Evolutionary conservation across 345 rosid species (phyloP), one percentile per base, ranked within the genome.

Genomic region (Cardiospermum halicacabum): DNA sequence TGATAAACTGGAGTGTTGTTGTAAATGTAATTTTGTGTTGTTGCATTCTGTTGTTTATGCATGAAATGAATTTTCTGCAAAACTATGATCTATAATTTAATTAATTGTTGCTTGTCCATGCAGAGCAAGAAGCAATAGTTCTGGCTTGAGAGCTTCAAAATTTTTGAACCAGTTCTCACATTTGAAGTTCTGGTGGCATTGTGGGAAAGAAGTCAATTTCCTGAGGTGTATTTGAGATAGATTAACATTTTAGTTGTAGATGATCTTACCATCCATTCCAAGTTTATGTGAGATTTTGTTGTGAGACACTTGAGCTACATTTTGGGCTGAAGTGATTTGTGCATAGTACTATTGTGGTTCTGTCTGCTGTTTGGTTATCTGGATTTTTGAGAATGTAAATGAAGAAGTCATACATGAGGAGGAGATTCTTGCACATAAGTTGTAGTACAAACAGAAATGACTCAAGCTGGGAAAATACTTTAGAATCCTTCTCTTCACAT

Each of bases 51-150:
- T 7, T 34, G 39, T 34, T 34, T 34, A 34, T 34, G 5, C 39
- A 34, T 34, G 10, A 34, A 34, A 5, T 34, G 10, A 34, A 2
- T 4, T 34, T 47, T n/a, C 51, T 47, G n/a, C 5, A 47, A 47
- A 47, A n/a, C 19, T 3, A 16, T 47, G 51, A 19, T 18, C 22
- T 47, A 47, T 15, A 11, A 2, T n/a, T n/a, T n/a, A n/a, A 11
- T 43, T n/a, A 30, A 58, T 36, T 42, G 25, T 9, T 75, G 59
- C 53, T 56, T 58, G 40, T 70, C 57, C 28, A 9, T 75, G 84
- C 84, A 84, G 89, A 60, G 71, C 58, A 81, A 80, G 71, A 79
- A 70, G 65, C n/a, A 48, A 47, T 73, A 77, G 56, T 25, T 45
- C 13, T 48, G 22, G 65, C 43, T 26, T 13, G 27, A 40, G 25